Conservation (phyloP, 176 grass and related monocot genomes). For the Triticum urartu region DNA sequence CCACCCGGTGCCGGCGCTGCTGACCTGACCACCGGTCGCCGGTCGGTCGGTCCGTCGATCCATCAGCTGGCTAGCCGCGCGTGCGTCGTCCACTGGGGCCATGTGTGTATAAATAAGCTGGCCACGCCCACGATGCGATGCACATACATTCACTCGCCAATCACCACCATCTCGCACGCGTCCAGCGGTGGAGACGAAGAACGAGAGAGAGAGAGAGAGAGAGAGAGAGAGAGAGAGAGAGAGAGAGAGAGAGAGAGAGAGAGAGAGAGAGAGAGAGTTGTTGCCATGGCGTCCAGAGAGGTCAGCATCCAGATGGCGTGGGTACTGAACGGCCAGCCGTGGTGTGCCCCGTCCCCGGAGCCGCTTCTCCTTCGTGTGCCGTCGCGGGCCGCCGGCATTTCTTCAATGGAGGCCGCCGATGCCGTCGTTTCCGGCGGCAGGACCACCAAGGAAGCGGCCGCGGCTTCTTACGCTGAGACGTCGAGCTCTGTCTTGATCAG, state of each 20-base stretch:
- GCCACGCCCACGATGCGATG: not conserved
- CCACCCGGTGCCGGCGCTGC: no score
- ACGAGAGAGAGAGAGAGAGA: no score
- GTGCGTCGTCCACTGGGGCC: no score
- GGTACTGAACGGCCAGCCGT: not conserved
- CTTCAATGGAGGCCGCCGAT: no score
- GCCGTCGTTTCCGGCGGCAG: not conserved
- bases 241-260: not conserved
- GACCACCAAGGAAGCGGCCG: no score
- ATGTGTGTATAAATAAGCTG: not conserved
- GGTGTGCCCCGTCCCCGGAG: not conserved
- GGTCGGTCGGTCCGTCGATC: not conserved
- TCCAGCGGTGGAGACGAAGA: not conserved
- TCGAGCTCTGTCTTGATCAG: conserved; percentile 28
- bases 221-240: not conserved
- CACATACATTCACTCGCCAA: not conserved
- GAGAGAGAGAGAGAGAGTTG: not conserved
- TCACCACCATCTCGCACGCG: not conserved
- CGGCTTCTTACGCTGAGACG: not conserved
- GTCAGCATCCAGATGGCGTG: not conserved
- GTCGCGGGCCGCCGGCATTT: no score
- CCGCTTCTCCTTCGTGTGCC: no score
- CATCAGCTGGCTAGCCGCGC: no score
- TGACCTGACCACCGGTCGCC: not conserved
- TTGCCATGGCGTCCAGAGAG: conserved; percentile 14